Evolutionary conservation across 176 grass and related monocot genomes (phyloP).

Genomic region (Oryza nivara): DNA sequence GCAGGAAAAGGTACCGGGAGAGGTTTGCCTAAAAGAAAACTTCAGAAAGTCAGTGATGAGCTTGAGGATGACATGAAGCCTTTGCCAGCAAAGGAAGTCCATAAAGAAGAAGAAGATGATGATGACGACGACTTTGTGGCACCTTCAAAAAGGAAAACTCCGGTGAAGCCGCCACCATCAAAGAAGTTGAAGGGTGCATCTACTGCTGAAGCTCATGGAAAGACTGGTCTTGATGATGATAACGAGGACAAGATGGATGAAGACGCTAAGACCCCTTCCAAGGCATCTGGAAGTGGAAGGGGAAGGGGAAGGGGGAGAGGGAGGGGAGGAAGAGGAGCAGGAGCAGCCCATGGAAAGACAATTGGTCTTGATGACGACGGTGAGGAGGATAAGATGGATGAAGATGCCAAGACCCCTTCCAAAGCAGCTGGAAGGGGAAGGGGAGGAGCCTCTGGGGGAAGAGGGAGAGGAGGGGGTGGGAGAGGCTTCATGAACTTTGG

Average conservation of each 20-base stretch:
- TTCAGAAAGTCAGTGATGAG: constrained; percentile 47
- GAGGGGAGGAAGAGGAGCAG: constrained; percentile 27
- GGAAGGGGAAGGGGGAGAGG: constrained; percentile 43
- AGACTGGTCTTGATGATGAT: constrained; percentile 45
- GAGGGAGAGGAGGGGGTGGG: constrained; percentile 87
- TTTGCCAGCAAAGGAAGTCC: constrained; percentile 53
- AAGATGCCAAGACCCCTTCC: constrained; percentile 49
- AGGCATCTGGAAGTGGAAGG: constrained; percentile 70
- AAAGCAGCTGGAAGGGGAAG: constrained; percentile 66
- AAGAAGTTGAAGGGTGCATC: constrained; percentile 73
- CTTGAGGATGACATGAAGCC: constrained; percentile 60
- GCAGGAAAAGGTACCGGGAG: constrained; percentile 45
- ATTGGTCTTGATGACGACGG: constrained; percentile 47
- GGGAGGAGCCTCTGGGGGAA: constrained; percentile 58
- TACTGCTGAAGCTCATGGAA: constrained; percentile 39
- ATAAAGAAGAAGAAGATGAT: constrained; percentile 45
- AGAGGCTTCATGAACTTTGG: constrained; percentile 99
- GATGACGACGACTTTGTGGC: constrained; percentile 67
- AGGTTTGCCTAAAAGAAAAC: constrained; percentile 65
- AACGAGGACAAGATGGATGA: constrained; percentile 62
- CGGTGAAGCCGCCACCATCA: constrained; percentile 55
- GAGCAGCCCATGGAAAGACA: constrained; percentile 34
- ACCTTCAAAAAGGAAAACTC: constrained; percentile 50
- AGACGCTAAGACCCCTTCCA: constrained; percentile 54
- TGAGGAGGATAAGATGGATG: constrained; percentile 50